A percentile compares a stretch with the other conserved stretches of the same genome.
phyloP scores from a whole-genome alignment of 2,329 filamentous ascomycete genomes.

The Trichoderma sp. region DNA sequence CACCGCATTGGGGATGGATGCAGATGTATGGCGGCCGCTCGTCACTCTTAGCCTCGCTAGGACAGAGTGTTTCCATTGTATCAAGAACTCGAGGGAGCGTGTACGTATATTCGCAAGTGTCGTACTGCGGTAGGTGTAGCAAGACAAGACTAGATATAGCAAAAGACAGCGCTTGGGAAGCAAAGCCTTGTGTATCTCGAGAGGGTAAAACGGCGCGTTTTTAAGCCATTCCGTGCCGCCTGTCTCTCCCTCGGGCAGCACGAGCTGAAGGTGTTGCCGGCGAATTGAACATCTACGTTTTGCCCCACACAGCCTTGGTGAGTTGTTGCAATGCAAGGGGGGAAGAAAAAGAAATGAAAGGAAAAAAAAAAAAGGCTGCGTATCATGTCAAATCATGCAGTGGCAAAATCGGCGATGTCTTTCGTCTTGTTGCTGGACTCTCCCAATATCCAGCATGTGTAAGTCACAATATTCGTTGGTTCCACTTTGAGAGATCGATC shows the following conservation, averaged over 20 bases:
- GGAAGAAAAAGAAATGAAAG: neutral
- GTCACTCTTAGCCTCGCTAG: neutral
- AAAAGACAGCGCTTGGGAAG: neutral
- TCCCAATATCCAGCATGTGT: neutral
- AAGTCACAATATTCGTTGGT: neutral
- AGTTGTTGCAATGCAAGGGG: neutral
- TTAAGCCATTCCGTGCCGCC: neutral
- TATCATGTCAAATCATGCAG: neutral
- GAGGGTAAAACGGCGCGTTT: neutral
- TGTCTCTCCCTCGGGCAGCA: neutral
- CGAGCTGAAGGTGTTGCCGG: neutral
- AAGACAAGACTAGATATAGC: neutral
- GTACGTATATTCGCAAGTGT: neutral
- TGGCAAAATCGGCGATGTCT: neutral
- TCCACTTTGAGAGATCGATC: neutral
- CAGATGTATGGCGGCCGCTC: neutral
- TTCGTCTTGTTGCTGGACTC: neutral
- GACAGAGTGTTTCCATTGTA: neutral
- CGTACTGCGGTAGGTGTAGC: neutral
- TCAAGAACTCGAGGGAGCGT: neutral
- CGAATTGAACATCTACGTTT: neutral
- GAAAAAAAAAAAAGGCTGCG: neutral
- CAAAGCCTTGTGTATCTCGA: neutral
- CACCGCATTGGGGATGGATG: slow-evolving; percentile 10
- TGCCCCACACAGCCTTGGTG: neutral